Percentiles rank a stretch among this genome's conserved stretches.
Evolutionary conservation across 768 basidiomycete species (phyloP).

Genomic region (Mycena polygramma): DNA sequence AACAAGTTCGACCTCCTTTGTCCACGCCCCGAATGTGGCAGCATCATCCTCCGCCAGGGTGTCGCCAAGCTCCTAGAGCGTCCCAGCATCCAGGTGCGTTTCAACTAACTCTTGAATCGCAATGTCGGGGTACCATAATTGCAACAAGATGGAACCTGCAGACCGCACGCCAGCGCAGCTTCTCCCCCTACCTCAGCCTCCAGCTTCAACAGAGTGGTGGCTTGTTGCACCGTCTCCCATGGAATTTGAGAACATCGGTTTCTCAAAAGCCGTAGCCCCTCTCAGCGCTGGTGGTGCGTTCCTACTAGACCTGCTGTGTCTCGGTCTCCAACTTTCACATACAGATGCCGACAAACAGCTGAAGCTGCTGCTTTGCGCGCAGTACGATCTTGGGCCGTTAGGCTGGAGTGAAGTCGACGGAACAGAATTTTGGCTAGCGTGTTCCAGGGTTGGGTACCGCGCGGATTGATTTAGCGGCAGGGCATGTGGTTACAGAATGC

Average conservation of each 20-base stretch:
- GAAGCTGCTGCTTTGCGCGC: constrained; percentile 83
- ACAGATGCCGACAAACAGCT: constrained; percentile 51
- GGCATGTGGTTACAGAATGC: too few species aligned
- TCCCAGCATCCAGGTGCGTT: constrained; percentile 59
- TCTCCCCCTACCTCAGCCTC: constrained; percentile 65
- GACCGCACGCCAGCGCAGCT: constrained; percentile 57
- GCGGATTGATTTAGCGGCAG: not conserved
- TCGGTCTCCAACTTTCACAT: not conserved
- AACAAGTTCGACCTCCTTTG: constrained; percentile 17
- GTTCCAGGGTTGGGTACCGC: constrained; percentile 75
- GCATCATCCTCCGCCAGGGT: constrained; percentile 74
- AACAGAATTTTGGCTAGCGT: constrained; percentile 83
- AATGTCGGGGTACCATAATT: constrained; percentile 41
- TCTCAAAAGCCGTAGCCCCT: constrained; percentile 61
- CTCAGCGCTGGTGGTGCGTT: constrained; percentile 45
- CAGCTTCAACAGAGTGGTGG: constrained; percentile 67
- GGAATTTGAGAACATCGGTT: constrained; percentile 83
- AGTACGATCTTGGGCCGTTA: constrained; percentile 87
- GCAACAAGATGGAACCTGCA: constrained; percentile 65
- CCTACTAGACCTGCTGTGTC: not conserved
- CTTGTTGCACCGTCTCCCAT: constrained; percentile 80
- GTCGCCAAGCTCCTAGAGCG: constrained; percentile 69
- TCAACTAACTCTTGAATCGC: constrained; percentile 6
- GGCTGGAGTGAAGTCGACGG: constrained; percentile 85
- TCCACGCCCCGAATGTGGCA: constrained; percentile 75